Percentiles rank a stretch among this genome's conserved stretches.
Conservation (phyloP, 2,329 filamentous ascomycete species). For the Aspergillaceae sp. region DNA sequence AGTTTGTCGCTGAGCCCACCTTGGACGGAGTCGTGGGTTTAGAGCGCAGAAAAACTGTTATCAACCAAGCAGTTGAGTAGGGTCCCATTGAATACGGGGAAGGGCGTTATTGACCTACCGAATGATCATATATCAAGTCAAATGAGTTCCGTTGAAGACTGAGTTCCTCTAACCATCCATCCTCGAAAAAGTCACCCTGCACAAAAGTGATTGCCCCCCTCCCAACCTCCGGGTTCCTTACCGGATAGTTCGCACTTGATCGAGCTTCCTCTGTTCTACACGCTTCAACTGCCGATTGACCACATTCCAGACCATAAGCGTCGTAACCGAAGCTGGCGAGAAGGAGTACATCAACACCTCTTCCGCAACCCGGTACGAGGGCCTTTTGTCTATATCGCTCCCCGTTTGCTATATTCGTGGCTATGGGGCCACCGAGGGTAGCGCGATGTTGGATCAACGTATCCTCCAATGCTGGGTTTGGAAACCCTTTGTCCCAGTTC, state of each 20-base stretch:
- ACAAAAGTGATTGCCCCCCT: constrained; percentile 34
- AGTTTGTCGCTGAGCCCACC: constrained; percentile 50
- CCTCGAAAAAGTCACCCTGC: constrained; percentile 38
- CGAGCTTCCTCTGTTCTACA: constrained; percentile 29
- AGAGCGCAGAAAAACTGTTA: constrained; percentile 55
- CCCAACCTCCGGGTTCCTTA: constrained; percentile 27
- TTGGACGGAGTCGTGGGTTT: constrained; percentile 45
- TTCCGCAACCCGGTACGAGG: constrained; percentile 73
- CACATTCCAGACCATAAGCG: constrained; percentile 64
- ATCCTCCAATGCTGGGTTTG: constrained; percentile 53
- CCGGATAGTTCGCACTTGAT: constrained; percentile 27
- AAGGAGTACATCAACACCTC: constrained; percentile 71
- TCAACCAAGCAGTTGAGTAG: neutral
- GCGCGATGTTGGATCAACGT: constrained; percentile 34
- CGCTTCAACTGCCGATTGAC: constrained; percentile 39
- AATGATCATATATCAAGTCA: constrained; percentile 39
- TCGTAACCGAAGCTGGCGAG: constrained; percentile 69
- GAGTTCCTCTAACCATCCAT: constrained; percentile 32
- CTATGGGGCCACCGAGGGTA: constrained; percentile 29
- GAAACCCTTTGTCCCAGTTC: constrained; percentile 52
- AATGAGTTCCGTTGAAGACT: constrained; percentile 28
- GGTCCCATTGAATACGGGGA: too few species aligned
- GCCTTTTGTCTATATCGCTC: constrained; percentile 43
- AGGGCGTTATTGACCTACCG: constrained; percentile 36
- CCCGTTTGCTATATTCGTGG: constrained; percentile 11